These are phyloP conservation scores for Colletotrichum aenigma DNA, from an alignment of 2,329 filamentous ascomycete species.

Conservation along the genomic window DNA sequence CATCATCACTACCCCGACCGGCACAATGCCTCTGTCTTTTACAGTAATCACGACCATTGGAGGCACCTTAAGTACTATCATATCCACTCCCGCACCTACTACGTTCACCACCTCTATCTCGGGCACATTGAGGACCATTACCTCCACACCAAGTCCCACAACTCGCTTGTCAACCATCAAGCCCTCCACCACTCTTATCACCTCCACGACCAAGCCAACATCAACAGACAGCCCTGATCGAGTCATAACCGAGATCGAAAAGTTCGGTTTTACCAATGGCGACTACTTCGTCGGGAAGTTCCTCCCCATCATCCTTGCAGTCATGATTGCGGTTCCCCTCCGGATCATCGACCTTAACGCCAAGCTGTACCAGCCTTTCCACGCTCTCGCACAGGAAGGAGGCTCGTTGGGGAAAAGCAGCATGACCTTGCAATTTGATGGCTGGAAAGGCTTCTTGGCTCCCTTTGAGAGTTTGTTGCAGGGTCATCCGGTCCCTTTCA, in stretches of 20 bases:
- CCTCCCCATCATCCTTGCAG: constrained; percentile 42
- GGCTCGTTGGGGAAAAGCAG: constrained; percentile 45
- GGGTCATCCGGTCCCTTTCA: constrained; percentile 38
- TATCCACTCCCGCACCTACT: constrained; percentile 18
- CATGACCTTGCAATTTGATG: constrained; percentile 44
- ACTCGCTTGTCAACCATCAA: constrained; percentile 27
- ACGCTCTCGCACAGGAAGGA: constrained; percentile 37
- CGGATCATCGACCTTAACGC: constrained; percentile 43
- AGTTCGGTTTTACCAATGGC: constrained; percentile 25
- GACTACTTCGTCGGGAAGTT: constrained; percentile 46
- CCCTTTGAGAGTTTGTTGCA: constrained; percentile 37
- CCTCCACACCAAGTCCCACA: constrained; percentile 27
- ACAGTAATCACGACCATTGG: constrained; percentile 30
- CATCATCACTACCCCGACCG: constrained; percentile 30
- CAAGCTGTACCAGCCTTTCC: constrained; percentile 48
- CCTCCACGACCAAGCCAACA: constrained; percentile 21
- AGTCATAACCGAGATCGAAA: constrained; percentile 25
- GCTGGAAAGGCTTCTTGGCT: constrained; percentile 36
- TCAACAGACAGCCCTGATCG: neutral
- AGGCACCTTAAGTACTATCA: constrained; percentile 19
- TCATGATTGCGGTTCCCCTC: constrained; percentile 41
- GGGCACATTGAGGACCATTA: constrained; percentile 30
- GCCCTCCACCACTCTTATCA: constrained; percentile 25
- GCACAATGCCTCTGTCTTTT: constrained; percentile 9
- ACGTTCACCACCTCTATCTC: constrained; percentile 29